Percentiles rank a stretch among this genome's conserved stretches.
Evolutionary conservation across 306 rosid genomes (phyloP).

Genomic region (Begonia loranthoides): DNA sequence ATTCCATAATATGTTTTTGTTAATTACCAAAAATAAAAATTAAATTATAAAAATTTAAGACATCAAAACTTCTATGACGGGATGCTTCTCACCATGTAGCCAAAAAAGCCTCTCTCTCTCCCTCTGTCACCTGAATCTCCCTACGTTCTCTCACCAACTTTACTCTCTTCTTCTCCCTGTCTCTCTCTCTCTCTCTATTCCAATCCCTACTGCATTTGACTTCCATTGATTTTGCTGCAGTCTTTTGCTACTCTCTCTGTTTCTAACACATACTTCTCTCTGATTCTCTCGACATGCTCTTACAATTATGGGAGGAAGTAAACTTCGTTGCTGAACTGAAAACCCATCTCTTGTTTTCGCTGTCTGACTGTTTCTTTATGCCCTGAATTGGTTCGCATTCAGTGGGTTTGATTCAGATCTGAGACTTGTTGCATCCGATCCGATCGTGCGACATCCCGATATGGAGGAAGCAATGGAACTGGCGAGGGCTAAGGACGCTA

Average conservation of each 20-base stretch:
- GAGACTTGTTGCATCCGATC: slow-evolving; percentile 28
- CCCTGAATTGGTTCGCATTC: slow-evolving; percentile 9
- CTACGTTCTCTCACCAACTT: too few relatives aligned
- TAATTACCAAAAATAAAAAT: too few relatives aligned
- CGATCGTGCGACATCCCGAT: slow-evolving; percentile 6
- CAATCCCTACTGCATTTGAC: not conserved
- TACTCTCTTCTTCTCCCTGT: too few relatives aligned
- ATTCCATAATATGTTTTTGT: too few relatives aligned
- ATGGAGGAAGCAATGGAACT: slow-evolving; percentile 99
- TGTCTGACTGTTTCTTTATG: slow-evolving; percentile 6
- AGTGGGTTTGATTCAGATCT: slow-evolving; percentile 27
- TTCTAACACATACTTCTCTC: not conserved
- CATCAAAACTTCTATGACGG: too few relatives aligned
- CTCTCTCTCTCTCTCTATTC: too few relatives aligned
- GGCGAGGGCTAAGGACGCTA: slow-evolving; percentile 92
- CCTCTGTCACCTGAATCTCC: slow-evolving; percentile 4
- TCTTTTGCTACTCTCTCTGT: not conserved
- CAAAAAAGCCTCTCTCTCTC: not conserved
- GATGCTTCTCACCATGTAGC: too few relatives aligned
- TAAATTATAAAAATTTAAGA: too few relatives aligned
- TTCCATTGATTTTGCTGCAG: not conserved
- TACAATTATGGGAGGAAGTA: too few relatives aligned
- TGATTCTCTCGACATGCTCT: not conserved
- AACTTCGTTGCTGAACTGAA: too few relatives aligned
- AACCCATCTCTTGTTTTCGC: not conserved